Evolutionary conservation across 768 basidiomycete genomes (phyloP).

Genomic region (Boletellus ananiceps): DNA sequence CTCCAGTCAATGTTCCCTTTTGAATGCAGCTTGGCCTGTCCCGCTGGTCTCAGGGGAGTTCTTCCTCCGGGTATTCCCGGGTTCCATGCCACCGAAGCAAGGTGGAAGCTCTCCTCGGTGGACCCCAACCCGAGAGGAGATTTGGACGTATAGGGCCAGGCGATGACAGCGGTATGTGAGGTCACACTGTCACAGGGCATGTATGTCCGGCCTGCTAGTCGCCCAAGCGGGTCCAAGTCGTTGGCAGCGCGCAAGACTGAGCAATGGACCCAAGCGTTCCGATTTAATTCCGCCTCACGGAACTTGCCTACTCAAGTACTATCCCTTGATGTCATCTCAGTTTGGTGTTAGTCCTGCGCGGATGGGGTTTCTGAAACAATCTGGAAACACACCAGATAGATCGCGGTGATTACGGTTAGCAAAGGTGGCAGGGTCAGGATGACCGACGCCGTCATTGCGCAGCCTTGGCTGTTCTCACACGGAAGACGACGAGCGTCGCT

Average conservation of each 20-base stretch:
- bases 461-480: slow-evolving; percentile 7
- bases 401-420: slow-evolving; percentile 5
- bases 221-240: too few relatives aligned
- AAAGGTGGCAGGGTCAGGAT: background rate
- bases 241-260: background rate
- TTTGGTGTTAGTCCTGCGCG: slow-evolving; percentile 4
- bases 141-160: background rate
- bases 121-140: background rate
- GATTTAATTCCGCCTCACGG: slow-evolving; percentile 1
- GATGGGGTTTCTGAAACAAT: slow-evolving; percentile 2
- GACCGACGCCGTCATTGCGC: slow-evolving; percentile 1
- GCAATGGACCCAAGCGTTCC: slow-evolving; percentile 7
- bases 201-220: too few relatives aligned
- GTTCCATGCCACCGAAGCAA: slow-evolving; percentile 9
- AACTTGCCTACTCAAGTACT: background rate
- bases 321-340: slow-evolving; percentile 7
- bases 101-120: slow-evolving; percentile 3
- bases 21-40: background rate
- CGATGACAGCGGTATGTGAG: background rate
- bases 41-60: background rate
- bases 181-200: background rate
- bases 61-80: slow-evolving; percentile 14
- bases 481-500: background rate
- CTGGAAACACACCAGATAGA: slow-evolving; percentile 1
- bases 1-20: background rate